phyloP scores from a whole-genome alignment of 2,329 filamentous ascomycete species.

The Salinomyces thailandicus region DNA sequence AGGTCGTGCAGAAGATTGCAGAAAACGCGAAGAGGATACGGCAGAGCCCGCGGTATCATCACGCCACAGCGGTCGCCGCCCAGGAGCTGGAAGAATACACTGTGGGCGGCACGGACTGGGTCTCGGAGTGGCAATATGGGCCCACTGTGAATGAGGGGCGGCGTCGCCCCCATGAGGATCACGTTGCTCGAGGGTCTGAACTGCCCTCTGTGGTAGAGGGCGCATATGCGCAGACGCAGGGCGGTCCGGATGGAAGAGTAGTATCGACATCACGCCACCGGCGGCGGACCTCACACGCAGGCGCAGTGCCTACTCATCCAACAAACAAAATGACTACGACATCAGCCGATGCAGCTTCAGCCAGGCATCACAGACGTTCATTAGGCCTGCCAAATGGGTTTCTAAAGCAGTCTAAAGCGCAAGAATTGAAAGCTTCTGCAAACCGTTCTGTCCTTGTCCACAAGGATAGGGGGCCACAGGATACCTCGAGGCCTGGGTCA shows the following conservation, averaged over 20 bases:
- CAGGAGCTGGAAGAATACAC: neutral
- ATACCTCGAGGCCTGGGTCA: too few relatives aligned
- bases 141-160: too few relatives aligned
- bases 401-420: too few relatives aligned
- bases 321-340: too few relatives aligned
- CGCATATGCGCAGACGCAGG: conserved; percentile 13
- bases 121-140: neutral
- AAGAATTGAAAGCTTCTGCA: too few relatives aligned
- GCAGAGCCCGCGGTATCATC: conserved; percentile 21
- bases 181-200: conserved; percentile 8
- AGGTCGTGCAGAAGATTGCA: conserved; percentile 24
- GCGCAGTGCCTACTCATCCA: too few relatives aligned
- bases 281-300: too few relatives aligned
- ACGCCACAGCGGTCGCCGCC: conserved; percentile 12
- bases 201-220: conserved; percentile 20
- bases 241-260: neutral
- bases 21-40: conserved; percentile 26
- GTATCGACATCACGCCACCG: neutral
- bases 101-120: neutral
- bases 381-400: too few relatives aligned
- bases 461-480: too few relatives aligned
- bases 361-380: too few relatives aligned
- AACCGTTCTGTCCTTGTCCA: too few relatives aligned
- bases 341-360: too few relatives aligned
- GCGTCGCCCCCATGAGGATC: neutral